phyloP scores from a whole-genome alignment of 176 grass and related monocot species.

The Eremochloa ophiuroides region DNA sequence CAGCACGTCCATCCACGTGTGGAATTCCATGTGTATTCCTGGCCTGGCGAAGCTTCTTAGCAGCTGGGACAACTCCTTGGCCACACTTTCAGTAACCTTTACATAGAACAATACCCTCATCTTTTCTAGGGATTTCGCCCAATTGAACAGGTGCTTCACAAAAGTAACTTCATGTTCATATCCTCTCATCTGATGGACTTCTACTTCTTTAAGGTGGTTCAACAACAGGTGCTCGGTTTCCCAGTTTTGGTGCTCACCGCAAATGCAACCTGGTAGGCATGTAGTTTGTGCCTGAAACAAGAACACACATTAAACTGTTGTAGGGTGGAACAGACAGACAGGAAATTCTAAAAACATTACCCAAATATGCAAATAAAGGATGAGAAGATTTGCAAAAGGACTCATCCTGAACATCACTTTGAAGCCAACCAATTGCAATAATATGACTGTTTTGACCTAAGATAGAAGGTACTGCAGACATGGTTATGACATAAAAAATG shows the following conservation, averaged over 20 bases:
- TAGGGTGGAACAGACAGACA: not conserved
- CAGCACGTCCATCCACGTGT: not conserved
- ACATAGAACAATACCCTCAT: not conserved
- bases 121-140: not conserved
- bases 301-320: not conserved
- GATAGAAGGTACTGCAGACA: too few species aligned
- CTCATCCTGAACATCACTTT: not conserved
- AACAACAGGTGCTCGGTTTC: not conserved
- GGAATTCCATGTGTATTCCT: not conserved
- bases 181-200: too few species aligned
- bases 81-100: not conserved
- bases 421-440: too few species aligned
- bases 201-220: too few species aligned
- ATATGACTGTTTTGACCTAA: too few species aligned
- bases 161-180: not conserved
- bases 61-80: not conserved
- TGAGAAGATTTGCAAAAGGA: too few species aligned
- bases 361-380: not conserved
- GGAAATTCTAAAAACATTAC: not conserved
- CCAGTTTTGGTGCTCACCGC: not conserved
- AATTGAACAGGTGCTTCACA: constrained; percentile 8
- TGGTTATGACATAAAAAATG: too few species aligned
- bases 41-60: not conserved
- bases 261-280: not conserved
- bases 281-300: not conserved